A percentile compares a stretch with the other conserved stretches of the same genome.
These are phyloP conservation scores for Stephania japonica DNA, from an alignment of 164 flowering plant species.

Conservation along the genomic window DNA sequence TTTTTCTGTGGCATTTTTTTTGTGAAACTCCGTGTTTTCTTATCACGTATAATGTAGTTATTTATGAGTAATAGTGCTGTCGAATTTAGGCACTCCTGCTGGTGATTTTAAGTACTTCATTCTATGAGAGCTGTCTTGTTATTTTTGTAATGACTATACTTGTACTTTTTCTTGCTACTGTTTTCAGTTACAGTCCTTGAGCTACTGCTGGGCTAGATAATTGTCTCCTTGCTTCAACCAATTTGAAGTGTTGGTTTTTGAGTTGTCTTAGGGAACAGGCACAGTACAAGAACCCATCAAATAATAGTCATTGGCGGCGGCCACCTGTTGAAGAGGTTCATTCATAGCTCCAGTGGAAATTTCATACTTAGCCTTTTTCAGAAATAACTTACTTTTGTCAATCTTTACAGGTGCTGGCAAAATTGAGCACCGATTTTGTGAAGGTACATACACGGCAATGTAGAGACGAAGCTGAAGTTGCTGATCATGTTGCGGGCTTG, in stretches of 20 bases:
- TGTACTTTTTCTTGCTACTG: neutral
- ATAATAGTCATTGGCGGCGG: slow-evolving; percentile 51
- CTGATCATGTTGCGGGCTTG: slow-evolving; percentile 90
- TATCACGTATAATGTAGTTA: neutral
- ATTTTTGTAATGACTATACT: neutral
- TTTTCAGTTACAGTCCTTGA: neutral
- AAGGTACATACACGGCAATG: slow-evolving; percentile 82
- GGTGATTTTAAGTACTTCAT: neutral
- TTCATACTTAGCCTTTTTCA: neutral
- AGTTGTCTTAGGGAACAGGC: slow-evolving; percentile 57
- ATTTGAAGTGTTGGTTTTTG: slow-evolving; percentile 7
- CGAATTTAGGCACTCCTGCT: neutral
- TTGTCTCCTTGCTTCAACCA: slow-evolving; percentile 4
- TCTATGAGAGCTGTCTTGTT: neutral
- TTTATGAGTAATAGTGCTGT: neutral
- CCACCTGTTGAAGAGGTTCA: slow-evolving; percentile 92
- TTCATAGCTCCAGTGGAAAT: neutral
- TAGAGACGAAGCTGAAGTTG: slow-evolving; percentile 89
- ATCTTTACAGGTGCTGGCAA: slow-evolving; percentile 55
- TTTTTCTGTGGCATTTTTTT: neutral
- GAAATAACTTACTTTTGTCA: slow-evolving; percentile 5
- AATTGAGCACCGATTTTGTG: slow-evolving; percentile 54
- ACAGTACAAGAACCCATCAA: slow-evolving; percentile 60
- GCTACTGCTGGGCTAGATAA: neutral
- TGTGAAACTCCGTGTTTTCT: neutral